Evolutionary conservation across 257 asterid species (phyloP).

Genomic region (Buddleja alternifolia): DNA sequence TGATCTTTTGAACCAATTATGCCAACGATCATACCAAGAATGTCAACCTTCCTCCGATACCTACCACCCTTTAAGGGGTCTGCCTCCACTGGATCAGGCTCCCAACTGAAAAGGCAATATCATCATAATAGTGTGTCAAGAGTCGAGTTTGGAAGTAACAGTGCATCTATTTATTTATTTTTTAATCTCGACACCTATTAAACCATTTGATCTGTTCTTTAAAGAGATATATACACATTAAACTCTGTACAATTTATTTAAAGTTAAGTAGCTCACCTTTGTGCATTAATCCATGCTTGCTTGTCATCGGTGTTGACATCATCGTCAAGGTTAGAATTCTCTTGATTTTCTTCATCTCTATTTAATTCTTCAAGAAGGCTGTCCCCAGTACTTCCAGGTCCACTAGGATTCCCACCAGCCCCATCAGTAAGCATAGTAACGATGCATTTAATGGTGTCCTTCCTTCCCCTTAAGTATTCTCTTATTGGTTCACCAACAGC

Average conservation of each 20-base stretch:
- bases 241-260: background rate
- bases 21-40: slow-evolving; percentile 95
- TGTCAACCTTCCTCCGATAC: slow-evolving; percentile 81
- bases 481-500: slow-evolving; percentile 97
- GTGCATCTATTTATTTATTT: slow-evolving; percentile 9
- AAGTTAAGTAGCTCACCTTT: slow-evolving; percentile 50
- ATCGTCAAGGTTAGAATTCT: slow-evolving; percentile 67
- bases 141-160: slow-evolving; percentile 26
- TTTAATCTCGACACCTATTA: background rate
- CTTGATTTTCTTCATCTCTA: slow-evolving; percentile 96
- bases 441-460: slow-evolving; percentile 93
- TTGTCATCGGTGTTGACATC: slow-evolving; percentile 78
- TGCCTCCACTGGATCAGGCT: slow-evolving; percentile 98
- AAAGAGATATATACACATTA: slow-evolving; percentile 1
- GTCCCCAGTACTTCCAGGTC: slow-evolving; percentile 81
- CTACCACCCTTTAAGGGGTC: slow-evolving; percentile 87
- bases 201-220: slow-evolving; percentile 13
- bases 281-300: slow-evolving; percentile 95
- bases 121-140: slow-evolving; percentile 41
- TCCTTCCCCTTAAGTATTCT: slow-evolving; percentile 95
- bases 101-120: slow-evolving; percentile 65
- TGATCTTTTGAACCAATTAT: slow-evolving; percentile 98
- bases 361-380: slow-evolving; percentile 97
- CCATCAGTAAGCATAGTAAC: slow-evolving; percentile 99
- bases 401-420: slow-evolving; percentile 79